These are phyloP conservation scores for Verbena officinalis DNA, from an alignment of 257 asterid species.

Conservation along the genomic window DNA sequence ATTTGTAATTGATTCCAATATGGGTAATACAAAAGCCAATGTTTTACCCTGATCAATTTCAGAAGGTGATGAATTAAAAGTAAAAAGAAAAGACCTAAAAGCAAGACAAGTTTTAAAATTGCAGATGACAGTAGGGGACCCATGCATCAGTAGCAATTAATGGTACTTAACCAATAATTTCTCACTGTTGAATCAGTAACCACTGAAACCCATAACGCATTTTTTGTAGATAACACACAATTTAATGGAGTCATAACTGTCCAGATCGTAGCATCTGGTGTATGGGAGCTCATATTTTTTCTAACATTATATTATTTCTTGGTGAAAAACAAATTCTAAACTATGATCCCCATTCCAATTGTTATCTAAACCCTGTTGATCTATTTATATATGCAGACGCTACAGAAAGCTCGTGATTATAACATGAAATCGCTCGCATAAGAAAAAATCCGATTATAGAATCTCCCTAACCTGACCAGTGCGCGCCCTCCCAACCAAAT, in stretches of 20 bases:
- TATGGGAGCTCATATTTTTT: neutral
- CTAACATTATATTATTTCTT: neutral
- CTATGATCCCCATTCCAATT: too few relatives aligned
- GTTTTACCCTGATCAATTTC: constrained; percentile 60
- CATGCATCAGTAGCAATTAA: neutral
- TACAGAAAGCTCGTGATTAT: neutral
- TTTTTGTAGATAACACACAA: neutral
- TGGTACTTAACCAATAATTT: constrained; percentile 1
- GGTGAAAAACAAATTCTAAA: neutral
- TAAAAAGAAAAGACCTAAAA: neutral
- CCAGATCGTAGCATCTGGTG: constrained; percentile 6
- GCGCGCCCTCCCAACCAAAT: constrained; percentile 80
- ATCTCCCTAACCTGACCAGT: constrained; percentile 67
- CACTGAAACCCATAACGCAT: neutral
- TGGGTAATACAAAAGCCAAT: constrained; percentile 75
- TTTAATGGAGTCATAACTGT: neutral
- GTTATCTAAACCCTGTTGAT: neutral
- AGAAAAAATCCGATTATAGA: too few relatives aligned
- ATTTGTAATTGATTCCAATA: constrained; percentile 63
- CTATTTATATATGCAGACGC: neutral
- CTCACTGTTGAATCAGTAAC: neutral
- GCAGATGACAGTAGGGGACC: neutral
- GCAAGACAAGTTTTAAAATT: neutral
- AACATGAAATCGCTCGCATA: neutral
- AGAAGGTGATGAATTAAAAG: neutral